Evolutionary conservation across 768 basidiomycete genomes (phyloP), one percentile per base, ranked within the genome.

Genomic region (Pleurotus djamor): DNA sequence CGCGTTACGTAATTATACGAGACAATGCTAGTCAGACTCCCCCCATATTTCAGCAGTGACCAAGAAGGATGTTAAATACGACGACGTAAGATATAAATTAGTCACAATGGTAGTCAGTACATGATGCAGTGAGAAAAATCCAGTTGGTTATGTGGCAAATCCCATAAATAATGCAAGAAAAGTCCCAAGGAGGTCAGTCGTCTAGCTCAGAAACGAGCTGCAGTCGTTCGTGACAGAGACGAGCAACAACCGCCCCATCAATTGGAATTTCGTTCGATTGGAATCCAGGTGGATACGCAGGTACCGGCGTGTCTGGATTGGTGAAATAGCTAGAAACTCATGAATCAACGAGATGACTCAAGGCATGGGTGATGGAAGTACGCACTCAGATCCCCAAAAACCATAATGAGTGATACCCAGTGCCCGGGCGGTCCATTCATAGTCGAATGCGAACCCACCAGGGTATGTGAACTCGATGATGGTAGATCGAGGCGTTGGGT

Each of bases 391-490:
- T 13, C 84, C 83, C 94, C 95, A 96, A 71, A 96, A 89, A 7
- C 91, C 91, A 63, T 86, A 92, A 69, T 94, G 89, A 0, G 75
- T 77, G 81, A 96, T 92, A 7, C 93, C 94, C 1, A 96, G 73
- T 0, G 90, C 87, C n/a, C 87, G 82, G 0, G 90, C 77, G 1
- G 89, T 91, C 61, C 83, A 92, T 69, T 92, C 85, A 67, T 95
- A 95, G 69, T 95, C 93, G 63, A 84, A 82, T 9, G 94, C 91
- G 68, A 95, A 95, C 3, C 94, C 93, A 44, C 80, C 80, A 0
- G 89, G 89, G 71, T 79, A 92, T 72, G 94, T 95, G 73, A 97
- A 94, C 67, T 97, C 95, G 68, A 96, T 92, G 35, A 97, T 93
- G 0, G 95, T 94, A 35, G 92, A 83, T 14, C 88, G 79, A 4